Conservation (phyloP, 805 yeast genomes). For the Wickerhamomyces hampshirensis region DNA sequence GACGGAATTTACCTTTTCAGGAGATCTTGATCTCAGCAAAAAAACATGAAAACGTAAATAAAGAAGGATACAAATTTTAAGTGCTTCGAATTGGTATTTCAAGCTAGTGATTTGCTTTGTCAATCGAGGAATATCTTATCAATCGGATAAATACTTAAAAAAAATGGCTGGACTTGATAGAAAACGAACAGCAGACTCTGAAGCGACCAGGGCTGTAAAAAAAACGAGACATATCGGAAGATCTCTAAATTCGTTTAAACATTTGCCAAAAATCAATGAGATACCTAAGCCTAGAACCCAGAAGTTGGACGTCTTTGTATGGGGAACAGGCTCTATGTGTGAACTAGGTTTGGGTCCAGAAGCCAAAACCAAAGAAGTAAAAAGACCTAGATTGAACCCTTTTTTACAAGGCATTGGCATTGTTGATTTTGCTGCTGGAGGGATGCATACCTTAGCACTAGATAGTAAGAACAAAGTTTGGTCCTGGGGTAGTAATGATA, state of each 20-base stretch:
- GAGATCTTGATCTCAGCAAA: slow-evolving; percentile 3
- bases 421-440: slow-evolving; percentile 90
- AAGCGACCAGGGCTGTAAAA: slow-evolving; percentile 12
- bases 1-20: slow-evolving; percentile 9
- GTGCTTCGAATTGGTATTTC: neutral
- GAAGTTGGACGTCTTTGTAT: slow-evolving; percentile 74
- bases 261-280: slow-evolving; percentile 24
- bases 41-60: neutral
- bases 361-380: slow-evolving; percentile 89
- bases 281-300: slow-evolving; percentile 20
- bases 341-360: slow-evolving; percentile 96
- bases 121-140: too few relatives aligned
- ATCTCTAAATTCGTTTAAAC: slow-evolving; percentile 24
- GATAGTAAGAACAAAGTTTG: slow-evolving; percentile 76
- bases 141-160: neutral
- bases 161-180: slow-evolving; percentile 24
- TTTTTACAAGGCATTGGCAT: slow-evolving; percentile 65
- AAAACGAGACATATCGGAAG: slow-evolving; percentile 25
- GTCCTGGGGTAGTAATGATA: slow-evolving; percentile 98
- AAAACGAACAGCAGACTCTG: slow-evolving; percentile 21
- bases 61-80: neutral
- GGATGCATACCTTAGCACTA: slow-evolving; percentile 87
- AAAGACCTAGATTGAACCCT: slow-evolving; percentile 91
- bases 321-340: slow-evolving; percentile 98
- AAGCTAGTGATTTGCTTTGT: too few relatives aligned